Base-by-base conservation (phyloP, 1,284 basidiomycete species). In the Polyporus tsugae region DNA sequence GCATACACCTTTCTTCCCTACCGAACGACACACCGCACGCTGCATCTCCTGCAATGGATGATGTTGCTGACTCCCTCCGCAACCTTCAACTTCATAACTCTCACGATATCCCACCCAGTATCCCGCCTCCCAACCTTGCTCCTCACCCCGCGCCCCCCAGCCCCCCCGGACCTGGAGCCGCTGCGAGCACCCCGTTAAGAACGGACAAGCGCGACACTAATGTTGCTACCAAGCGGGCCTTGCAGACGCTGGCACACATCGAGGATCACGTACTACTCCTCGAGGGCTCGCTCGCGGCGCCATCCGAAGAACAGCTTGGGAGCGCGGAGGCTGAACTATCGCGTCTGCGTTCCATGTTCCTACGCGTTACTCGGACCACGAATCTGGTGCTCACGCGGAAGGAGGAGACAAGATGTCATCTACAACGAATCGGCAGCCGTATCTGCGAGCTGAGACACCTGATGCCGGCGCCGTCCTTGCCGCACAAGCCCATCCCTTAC, bases 381-480 rank as follows among this genome's bases (percentile, higher is more conserved):
- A 46, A 15, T 22, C 19, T n/a, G 6, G 44, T 46, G 44, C 17
- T n/a, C 17, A n/a, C 19, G 19, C 44, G n/a, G 44, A 46, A 46
- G 44, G 44, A 46, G 44, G 44, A 46, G 44, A 46, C 17, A 46
- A 6, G 44, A 46, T 4, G 44, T 46, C 44, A 46, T 22, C 44
- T 46, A 19, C 44, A 46, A 19, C 44, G 44, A 46, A 19, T 46
- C 17, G 19, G n/a, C n/a, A 22, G 7, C n/a, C 44, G 44, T 19
- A 19, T 46, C 44, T 46, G 44, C 44, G 44, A 46, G 44, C n/a
- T 46, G 44, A 46, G 44, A 46, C 44, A 46, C n/a, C 44, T 46
- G 13, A 46, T 46, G 5, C 44, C 44, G 44, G n/a, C 19, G n/a
- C n/a, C n/a, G 44, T 19, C 44, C 19, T 4, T 46, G 19, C 17